A percentile compares a stretch with the other conserved stretches of the same genome.
phyloP scores from a whole-genome alignment of 2,329 filamentous ascomycete species.

The Colletotrichum sidae region DNA sequence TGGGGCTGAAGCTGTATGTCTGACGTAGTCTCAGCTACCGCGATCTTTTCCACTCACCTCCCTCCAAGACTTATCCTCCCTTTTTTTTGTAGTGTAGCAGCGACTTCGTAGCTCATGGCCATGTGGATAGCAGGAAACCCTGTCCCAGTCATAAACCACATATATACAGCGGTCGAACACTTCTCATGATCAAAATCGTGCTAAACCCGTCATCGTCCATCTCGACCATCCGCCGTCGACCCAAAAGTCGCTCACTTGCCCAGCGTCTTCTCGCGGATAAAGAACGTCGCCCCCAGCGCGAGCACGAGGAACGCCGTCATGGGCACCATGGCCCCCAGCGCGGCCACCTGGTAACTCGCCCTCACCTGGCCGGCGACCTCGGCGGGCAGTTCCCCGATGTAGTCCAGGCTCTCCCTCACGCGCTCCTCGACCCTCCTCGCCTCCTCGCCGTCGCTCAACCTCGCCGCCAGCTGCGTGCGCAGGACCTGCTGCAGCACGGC shows the following conservation, averaged over 20 bases:
- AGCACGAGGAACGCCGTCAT: constrained; percentile 49
- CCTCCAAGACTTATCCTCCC: too few species aligned
- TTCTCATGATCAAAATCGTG: neutral
- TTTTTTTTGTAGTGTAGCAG: too few species aligned
- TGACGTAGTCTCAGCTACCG: too few species aligned
- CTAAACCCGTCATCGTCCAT: neutral
- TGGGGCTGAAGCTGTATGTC: too few species aligned
- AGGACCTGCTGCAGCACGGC: constrained; percentile 79
- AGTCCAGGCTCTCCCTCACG: constrained; percentile 78
- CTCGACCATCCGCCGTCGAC: neutral
- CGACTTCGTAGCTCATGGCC: too few species aligned
- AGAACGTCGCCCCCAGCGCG: constrained; percentile 56
- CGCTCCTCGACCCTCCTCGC: constrained; percentile 74
- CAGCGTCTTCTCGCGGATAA: constrained; percentile 69
- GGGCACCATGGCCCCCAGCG: constrained; percentile 54
- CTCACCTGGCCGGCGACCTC: constrained; percentile 69
- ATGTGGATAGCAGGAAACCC: too few species aligned
- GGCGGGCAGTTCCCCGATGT: constrained; percentile 73
- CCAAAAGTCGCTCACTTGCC: constrained; percentile 44
- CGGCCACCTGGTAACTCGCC: constrained; percentile 70
- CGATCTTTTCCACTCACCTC: too few species aligned
- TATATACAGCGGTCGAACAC: neutral
- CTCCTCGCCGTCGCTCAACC: constrained; percentile 67
- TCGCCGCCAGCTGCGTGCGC: constrained; percentile 63
- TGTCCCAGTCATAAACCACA: too few species aligned